A percentile compares a stretch with the other conserved stretches of the same genome.
phyloP scores from a whole-genome alignment of 2,329 filamentous ascomycete species.

The Keithomyces neogunnii region DNA sequence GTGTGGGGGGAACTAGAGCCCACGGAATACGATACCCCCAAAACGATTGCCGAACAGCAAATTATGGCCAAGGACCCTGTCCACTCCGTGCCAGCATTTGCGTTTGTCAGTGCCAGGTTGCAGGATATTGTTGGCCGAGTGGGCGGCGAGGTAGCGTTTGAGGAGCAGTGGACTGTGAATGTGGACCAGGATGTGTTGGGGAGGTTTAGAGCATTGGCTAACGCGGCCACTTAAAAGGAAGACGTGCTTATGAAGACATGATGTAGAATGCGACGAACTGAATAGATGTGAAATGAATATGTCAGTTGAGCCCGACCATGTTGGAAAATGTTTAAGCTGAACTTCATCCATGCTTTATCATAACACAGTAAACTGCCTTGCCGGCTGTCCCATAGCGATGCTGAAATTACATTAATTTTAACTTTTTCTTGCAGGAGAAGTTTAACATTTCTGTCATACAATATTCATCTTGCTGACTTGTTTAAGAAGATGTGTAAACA shows the following conservation, averaged over 20 bases:
- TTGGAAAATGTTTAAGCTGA: too few relatives aligned
- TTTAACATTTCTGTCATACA: too few relatives aligned
- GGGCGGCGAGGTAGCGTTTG: slow-evolving; percentile 59
- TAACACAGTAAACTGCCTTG: too few relatives aligned
- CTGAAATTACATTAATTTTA: too few relatives aligned
- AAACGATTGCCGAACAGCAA: slow-evolving; percentile 43
- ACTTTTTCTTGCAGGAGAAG: too few relatives aligned
- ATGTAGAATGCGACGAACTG: slow-evolving; percentile 7
- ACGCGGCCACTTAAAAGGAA: not conserved
- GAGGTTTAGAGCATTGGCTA: slow-evolving; percentile 41
- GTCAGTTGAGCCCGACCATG: too few relatives aligned
- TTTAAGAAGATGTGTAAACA: too few relatives aligned
- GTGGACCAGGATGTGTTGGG: slow-evolving; percentile 65
- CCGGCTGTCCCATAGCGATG: too few relatives aligned
- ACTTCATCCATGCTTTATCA: too few relatives aligned
- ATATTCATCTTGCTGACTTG: too few relatives aligned
- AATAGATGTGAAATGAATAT: slow-evolving; percentile 8
- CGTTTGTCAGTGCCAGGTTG: slow-evolving; percentile 56
- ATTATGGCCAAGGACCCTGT: slow-evolving; percentile 55
- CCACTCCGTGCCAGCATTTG: slow-evolving; percentile 54
- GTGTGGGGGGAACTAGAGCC: slow-evolving; percentile 34
- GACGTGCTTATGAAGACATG: not conserved
- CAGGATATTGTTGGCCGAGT: slow-evolving; percentile 46
- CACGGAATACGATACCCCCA: slow-evolving; percentile 48
- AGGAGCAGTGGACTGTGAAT: slow-evolving; percentile 61